Evolutionary conservation across 352 stramenopile species (phyloP), one percentile per base, ranked within the genome.

Genomic region (Globisporangium orthogonon): DNA sequence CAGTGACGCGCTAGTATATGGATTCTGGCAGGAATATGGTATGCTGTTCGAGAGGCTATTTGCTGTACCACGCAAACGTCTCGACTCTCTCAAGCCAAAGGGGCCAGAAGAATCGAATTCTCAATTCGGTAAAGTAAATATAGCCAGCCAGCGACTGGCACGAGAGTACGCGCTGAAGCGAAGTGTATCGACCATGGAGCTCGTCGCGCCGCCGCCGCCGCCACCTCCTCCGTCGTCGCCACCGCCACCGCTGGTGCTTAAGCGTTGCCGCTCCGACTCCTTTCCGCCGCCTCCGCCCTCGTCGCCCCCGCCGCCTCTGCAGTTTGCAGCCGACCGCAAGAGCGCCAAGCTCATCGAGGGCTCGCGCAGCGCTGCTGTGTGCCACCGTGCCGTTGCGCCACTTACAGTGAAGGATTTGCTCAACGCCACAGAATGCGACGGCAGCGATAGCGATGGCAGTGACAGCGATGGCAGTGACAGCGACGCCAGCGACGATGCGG

Each of bases 181-280:
- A 11, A 51, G 18, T 6, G 4, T 10, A 29, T 52, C 11, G 28
- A 33, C 17, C 47, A 39, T 52, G 29, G 13, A 52, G 47, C 47
- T 35, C 47, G 44, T 49, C 44, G 44, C 31, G 30, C 31, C 30
- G 28, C 33, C 48, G 30, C 15, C 30, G 11, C 31, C 49, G 31
- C 31, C 50, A 17, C 33, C 61, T 7, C 23, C 47, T 5, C 30
- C 30, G 31, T 41, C 50, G 15, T 15, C 15, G 4, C 14, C 29
- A 7, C 7, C 48, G n/a, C n/a, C 49, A n/a, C 50, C 61, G 30
- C 30, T 69, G 35, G 41, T 48, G 53, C 61, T 73, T 52, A 81
- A 81, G 65, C 71, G 74, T 28, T 76, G 70, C 56, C 73, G 71
- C 47, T 31, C 55, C 23, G 37, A 60, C 35, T 60, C 47, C 14